These are phyloP conservation scores for Pelargonium myrrhifolium DNA, from an alignment of 441 rosid genomes.

Conservation along the genomic window DNA sequence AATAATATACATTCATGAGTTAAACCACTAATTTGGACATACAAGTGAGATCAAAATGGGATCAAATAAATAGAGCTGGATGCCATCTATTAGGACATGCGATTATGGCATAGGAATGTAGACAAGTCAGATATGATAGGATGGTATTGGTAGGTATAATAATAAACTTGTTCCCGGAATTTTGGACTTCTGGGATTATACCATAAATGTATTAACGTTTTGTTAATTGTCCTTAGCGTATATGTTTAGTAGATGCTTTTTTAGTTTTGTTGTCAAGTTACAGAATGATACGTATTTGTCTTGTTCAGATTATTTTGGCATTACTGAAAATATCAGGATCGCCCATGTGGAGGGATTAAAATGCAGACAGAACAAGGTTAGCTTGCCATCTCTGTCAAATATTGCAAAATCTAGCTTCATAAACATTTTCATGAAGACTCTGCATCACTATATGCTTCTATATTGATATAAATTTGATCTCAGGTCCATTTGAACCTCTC, in stretches of 20 bases:
- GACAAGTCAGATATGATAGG: neutral
- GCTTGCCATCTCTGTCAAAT: constrained; percentile 17
- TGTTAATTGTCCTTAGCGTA: neutral
- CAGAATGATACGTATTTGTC: neutral
- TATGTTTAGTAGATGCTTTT: neutral
- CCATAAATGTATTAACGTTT: neutral
- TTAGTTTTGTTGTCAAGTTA: neutral
- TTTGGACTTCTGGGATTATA: neutral
- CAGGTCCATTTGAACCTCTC: constrained; percentile 6
- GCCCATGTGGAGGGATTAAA: constrained; percentile 9
- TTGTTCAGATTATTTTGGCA: neutral
- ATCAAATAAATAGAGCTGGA: neutral
- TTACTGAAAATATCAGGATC: constrained; percentile 10
- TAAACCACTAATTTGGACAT: neutral
- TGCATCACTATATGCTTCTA: constrained; percentile 3
- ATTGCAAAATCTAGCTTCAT: constrained; percentile 5
- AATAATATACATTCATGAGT: too few relatives aligned
- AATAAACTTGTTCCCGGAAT: neutral
- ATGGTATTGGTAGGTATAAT: neutral
- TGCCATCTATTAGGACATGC: neutral
- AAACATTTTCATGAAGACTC: neutral
- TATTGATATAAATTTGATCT: neutral
- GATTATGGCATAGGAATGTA: neutral
- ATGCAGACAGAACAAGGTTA: constrained; percentile 7
- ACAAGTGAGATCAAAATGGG: neutral